These are phyloP conservation scores for Digitaria exilis DNA, from an alignment of 202 grass and related monocot genomes.

Conservation along the genomic window DNA sequence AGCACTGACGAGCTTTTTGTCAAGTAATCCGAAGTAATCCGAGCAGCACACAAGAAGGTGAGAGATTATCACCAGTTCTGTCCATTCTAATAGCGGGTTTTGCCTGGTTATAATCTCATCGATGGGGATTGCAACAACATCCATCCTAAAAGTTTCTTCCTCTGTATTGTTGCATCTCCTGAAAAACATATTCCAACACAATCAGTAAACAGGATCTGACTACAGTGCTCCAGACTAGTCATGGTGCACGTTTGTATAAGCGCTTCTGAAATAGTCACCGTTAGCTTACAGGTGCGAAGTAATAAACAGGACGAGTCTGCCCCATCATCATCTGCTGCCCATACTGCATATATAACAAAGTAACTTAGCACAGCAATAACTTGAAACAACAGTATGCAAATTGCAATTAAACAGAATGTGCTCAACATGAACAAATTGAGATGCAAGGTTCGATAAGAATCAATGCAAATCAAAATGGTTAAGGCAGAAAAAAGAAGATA, in stretches of 20 bases:
- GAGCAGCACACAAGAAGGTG: conserved; percentile 14
- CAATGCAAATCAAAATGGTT: background rate
- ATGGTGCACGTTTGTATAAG: conserved; percentile 12
- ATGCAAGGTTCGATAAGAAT: background rate
- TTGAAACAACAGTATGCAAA: background rate
- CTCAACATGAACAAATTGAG: background rate
- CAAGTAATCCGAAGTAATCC: conserved; percentile 29
- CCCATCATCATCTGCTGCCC: conserved; percentile 89
- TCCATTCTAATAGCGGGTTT: conserved; percentile 11
- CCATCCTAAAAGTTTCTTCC: conserved; percentile 70
- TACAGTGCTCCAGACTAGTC: background rate
- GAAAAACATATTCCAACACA: conserved; percentile 15
- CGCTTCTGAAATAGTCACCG: background rate
- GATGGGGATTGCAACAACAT: conserved; percentile 23
- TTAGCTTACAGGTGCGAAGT: conserved; percentile 64
- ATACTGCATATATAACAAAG: conserved; percentile 46
- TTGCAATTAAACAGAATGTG: background rate
- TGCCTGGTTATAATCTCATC: conserved; percentile 37
- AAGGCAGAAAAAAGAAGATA: background rate
- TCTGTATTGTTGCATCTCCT: conserved; percentile 89
- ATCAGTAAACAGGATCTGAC: background rate
- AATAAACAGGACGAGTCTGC: conserved; percentile 71
- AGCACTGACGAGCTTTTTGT: conserved; percentile 25
- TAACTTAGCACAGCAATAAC: background rate
- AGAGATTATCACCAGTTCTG: conserved; percentile 28